A percentile compares a stretch with the other conserved stretches of the same genome.
phyloP scores from a whole-genome alignment of 1,284 basidiomycete genomes.

The Rhodofomes roseus region DNA sequence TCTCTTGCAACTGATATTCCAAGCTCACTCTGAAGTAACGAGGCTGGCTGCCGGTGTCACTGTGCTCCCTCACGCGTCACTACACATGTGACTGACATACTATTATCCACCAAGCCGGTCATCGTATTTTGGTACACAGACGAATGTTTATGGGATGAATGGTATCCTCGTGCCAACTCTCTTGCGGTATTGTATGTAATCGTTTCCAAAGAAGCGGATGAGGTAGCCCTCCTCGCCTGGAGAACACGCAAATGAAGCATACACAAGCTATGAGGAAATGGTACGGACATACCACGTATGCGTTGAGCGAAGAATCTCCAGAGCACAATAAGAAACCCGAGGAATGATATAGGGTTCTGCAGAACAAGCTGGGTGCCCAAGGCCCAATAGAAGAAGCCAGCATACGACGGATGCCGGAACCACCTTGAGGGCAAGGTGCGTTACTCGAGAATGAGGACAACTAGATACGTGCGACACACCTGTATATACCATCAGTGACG shows the following conservation, averaged over 20 bases:
- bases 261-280: neutral
- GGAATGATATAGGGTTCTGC: slow-evolving; percentile 79
- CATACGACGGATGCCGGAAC: slow-evolving; percentile 94
- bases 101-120: too few relatives aligned
- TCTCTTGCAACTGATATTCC: too few relatives aligned
- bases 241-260: neutral
- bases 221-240: slow-evolving; percentile 74
- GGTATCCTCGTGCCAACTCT: slow-evolving; percentile 75
- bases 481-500: slow-evolving; percentile 84
- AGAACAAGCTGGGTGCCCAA: slow-evolving; percentile 92
- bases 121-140: too few relatives aligned
- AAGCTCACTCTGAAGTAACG: too few relatives aligned
- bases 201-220: slow-evolving; percentile 78
- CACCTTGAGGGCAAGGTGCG: slow-evolving; percentile 47
- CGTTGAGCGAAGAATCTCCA: slow-evolving; percentile 87
- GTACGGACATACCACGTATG: slow-evolving; percentile 63
- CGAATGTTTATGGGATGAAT: slow-evolving; percentile 50
- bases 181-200: slow-evolving; percentile 68
- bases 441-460: neutral
- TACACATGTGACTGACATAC: too few relatives aligned
- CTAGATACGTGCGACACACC: slow-evolving; percentile 45
- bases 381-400: slow-evolving; percentile 98
- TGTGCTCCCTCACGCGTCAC: too few relatives aligned
- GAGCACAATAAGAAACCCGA: slow-evolving; percentile 60
- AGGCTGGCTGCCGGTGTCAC: too few relatives aligned